phyloP scores from a whole-genome alignment of 2,329 filamentous ascomycete genomes.

The Metarhizium sp. region DNA sequence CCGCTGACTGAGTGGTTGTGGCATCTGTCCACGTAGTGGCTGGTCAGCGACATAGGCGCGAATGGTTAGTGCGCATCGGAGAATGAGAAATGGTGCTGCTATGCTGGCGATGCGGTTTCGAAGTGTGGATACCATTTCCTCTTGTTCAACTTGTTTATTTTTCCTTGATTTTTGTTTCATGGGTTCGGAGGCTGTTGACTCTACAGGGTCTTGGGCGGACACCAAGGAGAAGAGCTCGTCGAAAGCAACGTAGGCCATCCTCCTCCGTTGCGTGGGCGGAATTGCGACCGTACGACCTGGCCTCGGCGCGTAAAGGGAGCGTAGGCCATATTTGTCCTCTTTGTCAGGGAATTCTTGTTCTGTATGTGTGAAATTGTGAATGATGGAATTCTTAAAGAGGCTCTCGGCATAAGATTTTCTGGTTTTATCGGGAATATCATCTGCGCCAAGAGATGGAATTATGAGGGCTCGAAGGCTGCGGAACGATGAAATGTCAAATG shows the following conservation, averaged over 20 bases:
- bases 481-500: slow-evolving; percentile 74
- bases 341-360: slow-evolving; percentile 46
- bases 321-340: slow-evolving; percentile 41
- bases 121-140: slow-evolving; percentile 19
- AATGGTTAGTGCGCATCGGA: slow-evolving; percentile 73
- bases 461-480: slow-evolving; percentile 59
- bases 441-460: slow-evolving; percentile 61
- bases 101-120: slow-evolving; percentile 60
- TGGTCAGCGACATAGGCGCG: slow-evolving; percentile 85
- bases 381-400: slow-evolving; percentile 73
- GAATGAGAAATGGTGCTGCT: slow-evolving; percentile 70
- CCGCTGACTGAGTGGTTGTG: slow-evolving; percentile 72
- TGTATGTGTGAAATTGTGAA: slow-evolving; percentile 52
- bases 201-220: slow-evolving; percentile 23
- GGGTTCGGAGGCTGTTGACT: background rate
- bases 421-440: slow-evolving; percentile 54
- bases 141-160: background rate
- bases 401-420: slow-evolving; percentile 63
- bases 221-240: slow-evolving; percentile 69
- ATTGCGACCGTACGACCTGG: slow-evolving; percentile 65
- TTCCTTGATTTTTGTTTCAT: background rate
- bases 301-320: slow-evolving; percentile 51
- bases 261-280: slow-evolving; percentile 51
- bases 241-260: slow-evolving; percentile 73
- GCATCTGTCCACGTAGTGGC: slow-evolving; percentile 79